Conservation (phyloP, 768 basidiomycete genomes). For the Amanita phalloides region DNA sequence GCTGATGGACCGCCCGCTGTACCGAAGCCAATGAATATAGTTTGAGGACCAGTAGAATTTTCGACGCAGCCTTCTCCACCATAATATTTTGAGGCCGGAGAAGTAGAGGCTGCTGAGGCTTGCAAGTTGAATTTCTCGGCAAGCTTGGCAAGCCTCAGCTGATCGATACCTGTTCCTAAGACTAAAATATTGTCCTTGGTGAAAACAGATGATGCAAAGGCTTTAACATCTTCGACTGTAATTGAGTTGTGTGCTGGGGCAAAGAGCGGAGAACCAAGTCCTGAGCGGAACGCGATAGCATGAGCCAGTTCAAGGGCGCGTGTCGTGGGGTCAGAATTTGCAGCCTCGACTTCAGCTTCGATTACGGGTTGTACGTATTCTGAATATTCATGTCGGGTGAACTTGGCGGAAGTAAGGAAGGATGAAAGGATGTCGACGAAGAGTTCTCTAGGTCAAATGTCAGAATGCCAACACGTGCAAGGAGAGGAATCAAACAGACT, state of each 20-base stretch:
- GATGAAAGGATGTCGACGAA: slow-evolving; percentile 87
- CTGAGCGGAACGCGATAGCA: slow-evolving; percentile 83
- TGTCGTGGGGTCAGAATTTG: slow-evolving; percentile 46
- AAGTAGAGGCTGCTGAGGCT: slow-evolving; percentile 24
- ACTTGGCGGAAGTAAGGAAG: slow-evolving; percentile 75
- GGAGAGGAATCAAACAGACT: slow-evolving; percentile 48
- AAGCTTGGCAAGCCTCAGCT: slow-evolving; percentile 55
- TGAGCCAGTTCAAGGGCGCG: slow-evolving; percentile 85
- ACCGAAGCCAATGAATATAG: slow-evolving; percentile 86
- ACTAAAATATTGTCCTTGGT: slow-evolving; percentile 74
- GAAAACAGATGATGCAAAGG: slow-evolving; percentile 66
- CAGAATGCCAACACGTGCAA: background rate
- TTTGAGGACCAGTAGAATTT: slow-evolving; percentile 50
- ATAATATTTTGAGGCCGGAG: slow-evolving; percentile 39
- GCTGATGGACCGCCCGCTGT: slow-evolving; percentile 50
- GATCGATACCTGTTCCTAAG: slow-evolving; percentile 79
- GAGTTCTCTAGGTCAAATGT: background rate
- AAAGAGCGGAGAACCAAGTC: slow-evolving; percentile 87
- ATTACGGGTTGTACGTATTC: slow-evolving; percentile 68
- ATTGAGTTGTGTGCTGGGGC: slow-evolving; percentile 59
- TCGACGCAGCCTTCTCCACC: slow-evolving; percentile 84
- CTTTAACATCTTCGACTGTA: slow-evolving; percentile 59
- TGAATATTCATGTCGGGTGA: slow-evolving; percentile 64
- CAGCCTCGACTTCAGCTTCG: slow-evolving; percentile 56
- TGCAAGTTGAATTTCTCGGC: slow-evolving; percentile 51